Evolutionary conservation across 2,329 filamentous ascomycete genomes (phyloP).

Genomic region (Cladosporium cucumerinum): DNA sequence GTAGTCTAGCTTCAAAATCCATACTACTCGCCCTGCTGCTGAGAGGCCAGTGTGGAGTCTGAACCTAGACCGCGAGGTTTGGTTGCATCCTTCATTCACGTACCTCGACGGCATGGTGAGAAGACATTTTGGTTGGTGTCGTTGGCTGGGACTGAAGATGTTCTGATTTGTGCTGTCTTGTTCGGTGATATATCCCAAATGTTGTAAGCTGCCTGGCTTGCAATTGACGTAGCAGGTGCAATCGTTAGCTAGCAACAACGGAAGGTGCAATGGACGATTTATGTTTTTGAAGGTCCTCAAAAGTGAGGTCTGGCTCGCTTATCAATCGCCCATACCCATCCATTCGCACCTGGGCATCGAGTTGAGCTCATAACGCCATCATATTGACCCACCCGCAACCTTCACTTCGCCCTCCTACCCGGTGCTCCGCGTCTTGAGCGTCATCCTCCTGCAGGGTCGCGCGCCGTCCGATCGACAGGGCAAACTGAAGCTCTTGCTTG

Average conservation of each 20-base stretch:
- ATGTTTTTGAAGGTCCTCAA: neutral
- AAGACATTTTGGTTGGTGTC: slow-evolving; percentile 9
- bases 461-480: neutral
- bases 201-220: neutral
- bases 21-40: no score
- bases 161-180: neutral
- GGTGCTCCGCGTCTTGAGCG: neutral
- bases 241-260: neutral
- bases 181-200: neutral
- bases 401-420: neutral
- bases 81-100: no score
- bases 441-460: neutral
- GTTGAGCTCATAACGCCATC: neutral
- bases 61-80: no score
- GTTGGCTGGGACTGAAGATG: neutral
- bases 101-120: slow-evolving; percentile 31
- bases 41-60: no score
- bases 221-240: neutral
- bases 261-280: neutral
- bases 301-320: neutral
- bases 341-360: neutral
- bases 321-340: neutral
- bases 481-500: neutral
- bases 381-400: neutral
- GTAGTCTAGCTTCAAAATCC: no score